These are phyloP conservation scores for Aquilaria yunnanensis DNA, from an alignment of 345 rosid genomes.

Conservation along the genomic window DNA sequence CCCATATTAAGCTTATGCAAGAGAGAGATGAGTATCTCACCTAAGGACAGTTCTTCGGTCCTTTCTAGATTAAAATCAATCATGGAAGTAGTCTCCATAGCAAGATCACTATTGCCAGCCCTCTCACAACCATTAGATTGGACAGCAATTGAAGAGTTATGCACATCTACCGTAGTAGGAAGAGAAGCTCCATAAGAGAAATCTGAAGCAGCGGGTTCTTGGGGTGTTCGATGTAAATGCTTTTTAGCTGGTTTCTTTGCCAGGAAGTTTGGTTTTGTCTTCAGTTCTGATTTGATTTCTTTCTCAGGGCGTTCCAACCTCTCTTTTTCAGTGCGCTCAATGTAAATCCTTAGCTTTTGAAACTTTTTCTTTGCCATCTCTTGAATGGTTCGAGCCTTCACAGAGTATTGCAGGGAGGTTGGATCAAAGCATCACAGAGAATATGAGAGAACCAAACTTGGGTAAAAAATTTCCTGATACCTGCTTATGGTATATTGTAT, in stretches of 20 bases:
- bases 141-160: constrained; percentile 29
- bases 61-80: constrained; percentile 48
- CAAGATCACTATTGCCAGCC: constrained; percentile 34
- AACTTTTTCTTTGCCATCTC: constrained; percentile 70
- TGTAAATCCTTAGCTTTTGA: constrained; percentile 48
- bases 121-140: constrained; percentile 46
- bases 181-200: constrained; percentile 59
- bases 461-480: constrained; percentile 19
- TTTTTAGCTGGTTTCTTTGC: constrained; percentile 59
- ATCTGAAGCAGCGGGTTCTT: constrained; percentile 55
- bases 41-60: constrained; percentile 65
- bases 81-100: constrained; percentile 36
- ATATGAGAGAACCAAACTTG: background rate
- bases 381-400: constrained; percentile 67
- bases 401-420: constrained; percentile 8
- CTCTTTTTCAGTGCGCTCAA: constrained; percentile 49
- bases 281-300: constrained; percentile 48
- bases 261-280: constrained; percentile 28
- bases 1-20: no score
- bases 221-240: constrained; percentile 31
- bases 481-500: constrained; percentile 74
- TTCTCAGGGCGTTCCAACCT: constrained; percentile 35
- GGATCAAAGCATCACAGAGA: constrained; percentile 2
- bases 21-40: constrained; percentile 26
- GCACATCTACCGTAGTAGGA: constrained; percentile 45